Evolutionary conservation across 177 flowering plant species (phyloP).

Genomic region (Vitis hybrid): DNA sequence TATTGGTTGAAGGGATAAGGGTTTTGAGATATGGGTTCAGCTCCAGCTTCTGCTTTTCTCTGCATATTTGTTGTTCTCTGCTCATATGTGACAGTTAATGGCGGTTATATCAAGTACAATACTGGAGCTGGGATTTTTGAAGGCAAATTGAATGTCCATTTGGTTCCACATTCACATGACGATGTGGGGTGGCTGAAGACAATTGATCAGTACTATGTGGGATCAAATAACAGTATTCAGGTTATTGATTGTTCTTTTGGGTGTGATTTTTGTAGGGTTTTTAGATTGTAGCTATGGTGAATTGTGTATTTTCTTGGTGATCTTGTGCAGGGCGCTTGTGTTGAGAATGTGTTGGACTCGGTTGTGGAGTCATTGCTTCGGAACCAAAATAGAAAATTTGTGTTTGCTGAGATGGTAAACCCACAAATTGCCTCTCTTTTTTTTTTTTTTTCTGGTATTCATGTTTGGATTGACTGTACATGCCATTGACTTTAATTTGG

Average conservation of each 20-base stretch:
- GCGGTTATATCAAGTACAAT: constrained; percentile 39
- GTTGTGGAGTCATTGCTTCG: constrained; percentile 58
- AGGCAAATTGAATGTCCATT: constrained; percentile 78
- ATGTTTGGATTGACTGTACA: background rate
- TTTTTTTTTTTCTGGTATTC: background rate
- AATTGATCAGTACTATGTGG: constrained; percentile 85
- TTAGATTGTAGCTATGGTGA: no score
- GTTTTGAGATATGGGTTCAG: constrained; percentile 3
- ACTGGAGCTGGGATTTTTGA: constrained; percentile 55
- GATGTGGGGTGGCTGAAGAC: constrained; percentile 96
- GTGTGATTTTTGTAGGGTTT: background rate
- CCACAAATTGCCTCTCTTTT: background rate
- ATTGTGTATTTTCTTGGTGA: background rate
- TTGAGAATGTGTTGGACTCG: constrained; percentile 73
- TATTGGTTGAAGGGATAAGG: background rate
- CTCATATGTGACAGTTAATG: constrained; percentile 19
- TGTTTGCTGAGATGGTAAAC: constrained; percentile 75
- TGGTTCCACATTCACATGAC: constrained; percentile 86
- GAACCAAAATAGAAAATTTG: constrained; percentile 76
- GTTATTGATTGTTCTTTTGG: constrained; percentile 20
- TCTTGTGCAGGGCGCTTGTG: constrained; percentile 64
- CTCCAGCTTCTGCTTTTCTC: constrained; percentile 6
- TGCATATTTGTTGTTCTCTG: constrained; percentile 15
- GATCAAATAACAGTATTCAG: constrained; percentile 81
- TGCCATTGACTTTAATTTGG: background rate